A percentile compares a stretch with the other conserved stretches of the same genome.
Conservation (phyloP, 352 stramenopile species). For the Pythium utonaiense region DNA sequence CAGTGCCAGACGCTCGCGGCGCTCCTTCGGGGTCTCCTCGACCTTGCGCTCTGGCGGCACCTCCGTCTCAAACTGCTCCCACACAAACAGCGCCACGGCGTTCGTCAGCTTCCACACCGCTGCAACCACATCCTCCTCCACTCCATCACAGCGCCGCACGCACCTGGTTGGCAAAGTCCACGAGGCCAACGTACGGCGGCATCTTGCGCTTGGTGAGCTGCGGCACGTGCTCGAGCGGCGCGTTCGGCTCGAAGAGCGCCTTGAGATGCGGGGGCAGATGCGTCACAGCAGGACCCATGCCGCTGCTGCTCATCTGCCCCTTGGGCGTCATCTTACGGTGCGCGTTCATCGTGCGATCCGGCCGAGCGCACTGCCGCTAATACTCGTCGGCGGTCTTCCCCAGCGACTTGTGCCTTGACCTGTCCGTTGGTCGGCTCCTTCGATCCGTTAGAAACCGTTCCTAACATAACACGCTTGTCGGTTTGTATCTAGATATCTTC, state of each 20-base stretch:
- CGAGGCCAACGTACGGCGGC: slow-evolving; percentile 68
- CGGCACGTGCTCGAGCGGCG: slow-evolving; percentile 64
- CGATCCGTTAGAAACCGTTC: slow-evolving; percentile 2
- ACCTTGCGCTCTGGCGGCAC: slow-evolving; percentile 51
- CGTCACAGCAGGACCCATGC: slow-evolving; percentile 82
- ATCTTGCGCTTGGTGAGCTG: slow-evolving; percentile 85
- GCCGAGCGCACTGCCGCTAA: neutral
- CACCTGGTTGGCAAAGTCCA: slow-evolving; percentile 37
- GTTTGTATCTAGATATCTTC: neutral
- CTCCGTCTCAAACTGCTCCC: slow-evolving; percentile 54
- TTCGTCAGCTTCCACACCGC: too few relatives aligned
- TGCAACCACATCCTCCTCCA: too few relatives aligned
- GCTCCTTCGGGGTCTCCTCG: slow-evolving; percentile 76
- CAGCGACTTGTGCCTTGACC: neutral
- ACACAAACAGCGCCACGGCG: neutral
- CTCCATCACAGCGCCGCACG: too few relatives aligned
- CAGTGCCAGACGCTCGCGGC: slow-evolving; percentile 48
- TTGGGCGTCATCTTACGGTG: slow-evolving; percentile 88
- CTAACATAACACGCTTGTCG: neutral
- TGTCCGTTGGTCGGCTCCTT: slow-evolving; percentile 1
- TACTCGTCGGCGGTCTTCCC: neutral
- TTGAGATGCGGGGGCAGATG: slow-evolving; percentile 78
- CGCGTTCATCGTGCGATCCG: slow-evolving; percentile 40
- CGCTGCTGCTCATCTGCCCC: slow-evolving; percentile 85
- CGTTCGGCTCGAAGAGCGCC: slow-evolving; percentile 77